A percentile compares a stretch with the other conserved stretches of the same genome.
Conservation (phyloP, 2,329 filamentous ascomycete genomes). For the Diaporthe humulicola region DNA sequence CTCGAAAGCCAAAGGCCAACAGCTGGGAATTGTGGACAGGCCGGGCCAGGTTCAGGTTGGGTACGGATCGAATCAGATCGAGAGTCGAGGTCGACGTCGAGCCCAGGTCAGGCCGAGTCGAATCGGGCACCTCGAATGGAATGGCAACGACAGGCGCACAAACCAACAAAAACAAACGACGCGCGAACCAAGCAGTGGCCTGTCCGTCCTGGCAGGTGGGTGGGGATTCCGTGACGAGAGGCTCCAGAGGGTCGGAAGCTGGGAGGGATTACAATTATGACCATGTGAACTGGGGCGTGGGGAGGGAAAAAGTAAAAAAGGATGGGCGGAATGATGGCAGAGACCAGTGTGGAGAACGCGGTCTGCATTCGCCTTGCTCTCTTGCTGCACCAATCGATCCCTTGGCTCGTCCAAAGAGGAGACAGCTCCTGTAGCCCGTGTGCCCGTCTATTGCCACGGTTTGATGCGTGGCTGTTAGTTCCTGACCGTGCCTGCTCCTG, state of each 20-base stretch:
- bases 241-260: conserved; percentile 18
- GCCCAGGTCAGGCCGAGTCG: conserved; percentile 16
- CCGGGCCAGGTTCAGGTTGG: neutral
- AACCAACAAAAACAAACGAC: conserved; percentile 29
- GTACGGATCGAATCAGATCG: conserved; percentile 8
- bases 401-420: neutral
- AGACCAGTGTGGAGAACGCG: conserved; percentile 14
- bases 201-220: conserved; percentile 23
- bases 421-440: neutral
- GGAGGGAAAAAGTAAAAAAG: conserved; percentile 20
- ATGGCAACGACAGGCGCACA: conserved; percentile 21
- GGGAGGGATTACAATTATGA: conserved; percentile 15
- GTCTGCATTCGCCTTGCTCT: conserved; percentile 8
- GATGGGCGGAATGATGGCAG: neutral
- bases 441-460: neutral
- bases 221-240: conserved; percentile 30
- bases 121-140: conserved; percentile 14
- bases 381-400: conserved; percentile 15
- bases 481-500: neutral
- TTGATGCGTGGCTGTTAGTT: neutral
- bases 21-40: neutral
- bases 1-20: conserved; percentile 25
- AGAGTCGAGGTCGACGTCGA: neutral
- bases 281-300: conserved; percentile 31
- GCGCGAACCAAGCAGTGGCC: conserved; percentile 25